Percentiles rank a stretch among this genome's conserved stretches.
Evolutionary conservation across 2,329 filamentous ascomycete genomes (phyloP).

Genomic region (Elsinoe australis): DNA sequence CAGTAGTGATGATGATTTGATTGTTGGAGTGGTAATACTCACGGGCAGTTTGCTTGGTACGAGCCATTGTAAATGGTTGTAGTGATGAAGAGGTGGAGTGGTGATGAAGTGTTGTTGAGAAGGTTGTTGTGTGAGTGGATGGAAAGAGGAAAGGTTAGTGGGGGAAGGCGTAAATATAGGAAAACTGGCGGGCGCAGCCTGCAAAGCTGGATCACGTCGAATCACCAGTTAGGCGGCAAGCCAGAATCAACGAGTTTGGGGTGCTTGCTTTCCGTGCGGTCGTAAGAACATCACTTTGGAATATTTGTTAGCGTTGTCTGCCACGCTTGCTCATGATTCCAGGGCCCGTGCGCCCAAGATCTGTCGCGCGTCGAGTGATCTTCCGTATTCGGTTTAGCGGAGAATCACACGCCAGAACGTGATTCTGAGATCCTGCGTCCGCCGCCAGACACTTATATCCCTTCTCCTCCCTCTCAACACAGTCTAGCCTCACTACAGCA

Average conservation of each 20-base stretch:
- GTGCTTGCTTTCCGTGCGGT: slow-evolving; percentile 9
- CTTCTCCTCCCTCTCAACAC: slow-evolving; percentile 5
- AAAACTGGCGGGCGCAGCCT: slow-evolving; percentile 15
- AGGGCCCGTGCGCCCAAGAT: slow-evolving; percentile 12
- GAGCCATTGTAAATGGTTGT: slow-evolving; percentile 39
- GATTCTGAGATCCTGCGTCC: slow-evolving; percentile 5
- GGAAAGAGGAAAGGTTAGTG: slow-evolving; percentile 22
- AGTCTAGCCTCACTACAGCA: slow-evolving; percentile 22
- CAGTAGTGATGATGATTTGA: slow-evolving; percentile 22
- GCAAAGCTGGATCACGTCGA: slow-evolving; percentile 20
- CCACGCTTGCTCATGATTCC: slow-evolving; percentile 13
- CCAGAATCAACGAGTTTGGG: slow-evolving; percentile 16
- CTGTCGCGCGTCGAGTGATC: too few relatives aligned
- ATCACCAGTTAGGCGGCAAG: slow-evolving; percentile 18
- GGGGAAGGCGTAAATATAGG: slow-evolving; percentile 23
- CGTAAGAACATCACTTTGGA: slow-evolving; percentile 13
- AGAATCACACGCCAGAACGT: slow-evolving; percentile 14
- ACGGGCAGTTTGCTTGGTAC: slow-evolving; percentile 51
- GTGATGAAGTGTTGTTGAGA: slow-evolving; percentile 23
- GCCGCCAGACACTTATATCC: slow-evolving; percentile 12
- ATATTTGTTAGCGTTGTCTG: slow-evolving; percentile 13
- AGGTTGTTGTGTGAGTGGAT: slow-evolving; percentile 25
- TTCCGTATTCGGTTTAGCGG: slow-evolving; percentile 12
- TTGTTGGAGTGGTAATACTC: slow-evolving; percentile 33
- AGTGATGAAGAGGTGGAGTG: slow-evolving; percentile 20